A percentile compares a stretch with the other conserved stretches of the same genome.
Conservation (phyloP, 306 rosid species). For the Vigna mungo region DNA sequence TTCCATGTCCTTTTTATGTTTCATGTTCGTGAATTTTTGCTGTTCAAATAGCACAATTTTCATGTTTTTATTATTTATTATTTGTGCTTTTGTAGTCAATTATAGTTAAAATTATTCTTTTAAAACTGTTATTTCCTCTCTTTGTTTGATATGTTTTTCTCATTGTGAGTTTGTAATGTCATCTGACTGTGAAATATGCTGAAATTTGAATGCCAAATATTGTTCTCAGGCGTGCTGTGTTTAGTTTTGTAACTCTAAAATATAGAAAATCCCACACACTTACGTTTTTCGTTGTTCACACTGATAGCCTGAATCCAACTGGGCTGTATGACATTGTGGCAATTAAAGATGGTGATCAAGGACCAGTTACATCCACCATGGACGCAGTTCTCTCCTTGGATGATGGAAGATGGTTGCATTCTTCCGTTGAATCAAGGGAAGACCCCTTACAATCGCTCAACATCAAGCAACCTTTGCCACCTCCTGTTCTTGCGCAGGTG, state of each 20-base stretch:
- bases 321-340: constrained; percentile 75
- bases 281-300: constrained; percentile 41
- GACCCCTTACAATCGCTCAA: constrained; percentile 65
- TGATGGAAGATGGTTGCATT: constrained; percentile 76
- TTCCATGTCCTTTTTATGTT: constrained; percentile 5
- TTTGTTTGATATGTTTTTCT: constrained; percentile 28
- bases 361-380: constrained; percentile 65
- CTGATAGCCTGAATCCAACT: constrained; percentile 72
- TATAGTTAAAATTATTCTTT: constrained; percentile 17
- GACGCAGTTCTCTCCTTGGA: constrained; percentile 89
- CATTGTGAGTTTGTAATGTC: not conserved
- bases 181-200: constrained; percentile 20
- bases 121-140: not conserved
- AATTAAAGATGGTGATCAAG: constrained; percentile 65
- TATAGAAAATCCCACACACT: constrained; percentile 45
- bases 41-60: constrained; percentile 34
- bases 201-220: constrained; percentile 24
- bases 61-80: constrained; percentile 10
- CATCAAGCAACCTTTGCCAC: constrained; percentile 86
- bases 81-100: constrained; percentile 33
- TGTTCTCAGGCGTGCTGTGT: constrained; percentile 22
- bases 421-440: constrained; percentile 65
- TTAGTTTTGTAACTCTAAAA: constrained; percentile 35
- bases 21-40: constrained; percentile 21
- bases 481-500: constrained; percentile 90